A percentile compares a stretch with the other conserved stretches of the same genome.
phyloP scores from a whole-genome alignment of 306 rosid species.

The Dalbergia oliveri region DNA sequence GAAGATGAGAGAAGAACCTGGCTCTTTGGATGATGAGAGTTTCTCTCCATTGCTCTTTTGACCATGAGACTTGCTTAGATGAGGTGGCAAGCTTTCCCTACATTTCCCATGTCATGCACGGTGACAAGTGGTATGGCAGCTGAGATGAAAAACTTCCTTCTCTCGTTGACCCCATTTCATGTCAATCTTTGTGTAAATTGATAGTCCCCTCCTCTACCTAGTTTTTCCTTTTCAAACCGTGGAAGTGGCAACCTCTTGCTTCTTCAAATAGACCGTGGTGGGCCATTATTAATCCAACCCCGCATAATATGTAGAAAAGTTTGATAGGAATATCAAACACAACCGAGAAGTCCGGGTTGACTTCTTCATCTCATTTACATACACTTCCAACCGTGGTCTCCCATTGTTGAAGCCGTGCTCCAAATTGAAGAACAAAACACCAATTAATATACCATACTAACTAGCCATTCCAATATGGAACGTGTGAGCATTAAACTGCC shows the following conservation, averaged over 20 bases:
- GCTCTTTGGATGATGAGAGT: too few relatives aligned
- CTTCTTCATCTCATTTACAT: constrained; percentile 9
- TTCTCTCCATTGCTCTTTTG: too few relatives aligned
- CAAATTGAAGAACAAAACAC: neutral
- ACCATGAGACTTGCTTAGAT: too few relatives aligned
- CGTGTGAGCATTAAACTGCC: neutral
- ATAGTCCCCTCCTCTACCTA: neutral
- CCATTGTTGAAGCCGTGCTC: neutral
- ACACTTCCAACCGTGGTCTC: neutral
- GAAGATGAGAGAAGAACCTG: too few relatives aligned
- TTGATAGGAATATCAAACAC: constrained; percentile 13
- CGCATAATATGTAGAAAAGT: neutral
- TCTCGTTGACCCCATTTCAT: neutral
- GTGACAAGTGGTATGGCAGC: too few relatives aligned
- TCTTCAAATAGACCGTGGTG: constrained; percentile 21
- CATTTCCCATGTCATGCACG: neutral
- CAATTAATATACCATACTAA: neutral
- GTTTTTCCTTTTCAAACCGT: neutral
- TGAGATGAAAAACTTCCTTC: constrained; percentile 10
- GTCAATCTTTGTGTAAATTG: neutral
- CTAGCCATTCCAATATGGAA: neutral
- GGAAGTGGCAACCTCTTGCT: neutral
- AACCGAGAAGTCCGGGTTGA: neutral
- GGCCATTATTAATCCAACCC: neutral
- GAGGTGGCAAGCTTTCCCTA: neutral